Conservation (phyloP, 306 rosid genomes). For the Castanospermum australe region DNA sequence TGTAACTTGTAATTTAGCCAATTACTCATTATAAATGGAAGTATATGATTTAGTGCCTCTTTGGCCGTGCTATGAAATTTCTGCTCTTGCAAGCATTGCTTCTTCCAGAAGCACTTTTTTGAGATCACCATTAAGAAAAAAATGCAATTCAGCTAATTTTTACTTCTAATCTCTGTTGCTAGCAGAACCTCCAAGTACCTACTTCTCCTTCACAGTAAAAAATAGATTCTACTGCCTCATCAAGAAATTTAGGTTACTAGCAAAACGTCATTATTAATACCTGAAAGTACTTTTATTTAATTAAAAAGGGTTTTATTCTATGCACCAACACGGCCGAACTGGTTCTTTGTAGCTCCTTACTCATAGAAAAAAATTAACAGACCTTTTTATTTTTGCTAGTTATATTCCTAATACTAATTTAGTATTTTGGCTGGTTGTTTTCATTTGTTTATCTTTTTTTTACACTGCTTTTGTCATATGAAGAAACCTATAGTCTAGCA, state of each 20-base stretch:
- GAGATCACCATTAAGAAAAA: not conserved
- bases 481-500: constrained; percentile 1
- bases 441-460: constrained; percentile 6
- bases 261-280: not conserved
- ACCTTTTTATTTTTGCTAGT: not conserved
- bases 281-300: not conserved
- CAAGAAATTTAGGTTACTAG: not conserved
- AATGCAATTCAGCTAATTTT: constrained; percentile 8
- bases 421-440: not conserved
- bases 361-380: not conserved
- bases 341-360: not conserved
- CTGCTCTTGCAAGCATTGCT: not conserved
- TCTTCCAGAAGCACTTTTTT: not conserved
- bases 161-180: constrained; percentile 15
- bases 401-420: not conserved
- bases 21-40: constrained; percentile 1
- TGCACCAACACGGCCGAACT: not conserved
- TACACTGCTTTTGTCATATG: not conserved
- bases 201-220: constrained; percentile 1
- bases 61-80: constrained; percentile 2
- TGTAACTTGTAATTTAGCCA: not conserved
- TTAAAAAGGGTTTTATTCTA: not conserved
- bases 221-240: constrained; percentile 4
- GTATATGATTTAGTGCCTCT: not conserved
- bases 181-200: not conserved